phyloP scores from a whole-genome alignment of 257 asterid species.

The Cruciata laevipes region DNA sequence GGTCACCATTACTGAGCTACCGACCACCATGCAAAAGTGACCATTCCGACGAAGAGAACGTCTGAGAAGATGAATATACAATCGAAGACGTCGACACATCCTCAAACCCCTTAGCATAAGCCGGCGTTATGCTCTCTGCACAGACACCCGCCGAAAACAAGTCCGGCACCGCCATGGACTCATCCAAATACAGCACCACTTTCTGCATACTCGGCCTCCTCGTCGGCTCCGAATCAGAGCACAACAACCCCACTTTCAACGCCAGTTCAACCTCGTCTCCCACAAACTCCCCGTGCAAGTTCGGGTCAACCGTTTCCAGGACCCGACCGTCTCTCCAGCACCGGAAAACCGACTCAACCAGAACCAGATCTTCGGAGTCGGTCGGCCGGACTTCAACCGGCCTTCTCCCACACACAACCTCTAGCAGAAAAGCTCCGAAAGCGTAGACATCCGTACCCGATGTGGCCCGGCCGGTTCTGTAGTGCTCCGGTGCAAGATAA shows the following conservation, averaged over 20 bases:
- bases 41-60: background rate
- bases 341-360: conserved; percentile 47
- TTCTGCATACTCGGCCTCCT: conserved; percentile 1
- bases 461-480: conserved; percentile 54
- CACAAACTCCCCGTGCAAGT: conserved; percentile 26
- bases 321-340: conserved; percentile 40
- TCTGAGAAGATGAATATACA: background rate
- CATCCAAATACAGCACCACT: background rate
- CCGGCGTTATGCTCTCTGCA: background rate
- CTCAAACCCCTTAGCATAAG: background rate
- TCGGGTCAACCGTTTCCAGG: conserved; percentile 40
- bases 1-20: background rate
- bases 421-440: conserved; percentile 61
- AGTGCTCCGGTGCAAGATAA: conserved; percentile 62
- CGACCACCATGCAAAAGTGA: conserved; percentile 3
- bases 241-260: conserved; percentile 48
- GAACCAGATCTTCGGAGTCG: conserved; percentile 19
- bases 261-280: conserved; percentile 41
- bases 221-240: conserved; percentile 36
- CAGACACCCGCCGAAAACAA: background rate
- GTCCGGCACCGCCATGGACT: background rate
- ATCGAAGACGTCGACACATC: background rate
- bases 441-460: conserved; percentile 53
- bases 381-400: conserved; percentile 37
- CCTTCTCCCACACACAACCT: conserved; percentile 61